Base-by-base conservation (phyloP, 257 asterid genomes). In the Echites panduratus region DNA sequence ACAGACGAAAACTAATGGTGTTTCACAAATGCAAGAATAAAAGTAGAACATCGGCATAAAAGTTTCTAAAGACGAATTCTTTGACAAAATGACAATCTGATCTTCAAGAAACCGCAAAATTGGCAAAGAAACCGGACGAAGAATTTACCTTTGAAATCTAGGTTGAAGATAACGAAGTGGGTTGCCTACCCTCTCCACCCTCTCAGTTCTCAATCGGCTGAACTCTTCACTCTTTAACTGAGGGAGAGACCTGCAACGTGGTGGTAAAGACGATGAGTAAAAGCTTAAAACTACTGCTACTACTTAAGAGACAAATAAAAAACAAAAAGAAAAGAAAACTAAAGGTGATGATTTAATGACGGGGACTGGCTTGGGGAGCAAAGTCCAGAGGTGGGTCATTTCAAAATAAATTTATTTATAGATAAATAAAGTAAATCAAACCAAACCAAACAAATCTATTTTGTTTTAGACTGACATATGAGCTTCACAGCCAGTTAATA, bases 141-240 rank as follows among this genome's bases (percentile, higher is more conserved):
- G 76, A 58, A 79, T 53, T 52, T 29, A 79, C 83, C 86, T 83
- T 58, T 75, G 19, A n/a, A 43, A 61, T 70, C 48, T 57, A 74
- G 68, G 48, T 40, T 19, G 73, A 72, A 69, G 78, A n/a, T 58
- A 71, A 40, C 53, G 72, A 78, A 45, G 70, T 70, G 82, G 73
- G 78, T 22, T 57, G 70, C 22, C 27, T 44, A 19, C 61, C 72
- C 49, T 71, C n/a, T n/a, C n/a, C n/a, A n/a, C n/a, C n/a, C n/a
- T 27, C 35, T 59, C 70, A 64, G 41, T 62, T 16, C 35, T 50
- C 61, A 49, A 43, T 64, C n/a, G n/a, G n/a, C n/a, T 45, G 38
- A 64, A 29, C 4, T 4, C 54, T 40, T 53, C 54, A 38, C 72
- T 50, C 45, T 53, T 29, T 20, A 22, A 66, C 40, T 8, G 67